Evolutionary conservation across 2,329 filamentous ascomycete species (phyloP).

Genomic region (Fusarium newnesense): DNA sequence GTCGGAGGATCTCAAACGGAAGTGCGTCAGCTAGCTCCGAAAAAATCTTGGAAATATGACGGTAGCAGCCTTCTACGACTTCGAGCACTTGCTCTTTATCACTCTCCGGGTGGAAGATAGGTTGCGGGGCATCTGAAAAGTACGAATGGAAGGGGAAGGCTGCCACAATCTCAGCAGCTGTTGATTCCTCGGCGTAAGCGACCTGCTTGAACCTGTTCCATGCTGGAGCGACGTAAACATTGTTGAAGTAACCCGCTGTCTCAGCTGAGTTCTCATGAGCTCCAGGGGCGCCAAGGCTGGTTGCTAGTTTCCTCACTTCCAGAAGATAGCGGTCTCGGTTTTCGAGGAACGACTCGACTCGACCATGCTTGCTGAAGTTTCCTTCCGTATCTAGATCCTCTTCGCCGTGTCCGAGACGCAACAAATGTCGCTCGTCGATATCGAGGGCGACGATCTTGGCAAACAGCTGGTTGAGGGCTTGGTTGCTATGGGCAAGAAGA

Average conservation of each 20-base stretch:
- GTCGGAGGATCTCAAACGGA: slow-evolving; percentile 92
- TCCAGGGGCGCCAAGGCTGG: slow-evolving; percentile 85
- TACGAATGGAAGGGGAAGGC: slow-evolving; percentile 90
- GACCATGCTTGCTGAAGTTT: slow-evolving; percentile 92
- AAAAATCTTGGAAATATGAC: slow-evolving; percentile 90
- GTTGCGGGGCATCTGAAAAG: slow-evolving; percentile 88
- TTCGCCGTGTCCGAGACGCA: slow-evolving; percentile 93
- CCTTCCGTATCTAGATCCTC: slow-evolving; percentile 88
- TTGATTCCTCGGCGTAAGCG: slow-evolving; percentile 65
- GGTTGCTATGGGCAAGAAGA: slow-evolving; percentile 95
- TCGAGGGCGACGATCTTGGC: slow-evolving; percentile 97
- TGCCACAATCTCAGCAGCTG: slow-evolving; percentile 70
- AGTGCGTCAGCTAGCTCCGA: slow-evolving; percentile 91
- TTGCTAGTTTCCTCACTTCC: slow-evolving; percentile 87
- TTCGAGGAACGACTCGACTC: slow-evolving; percentile 94
- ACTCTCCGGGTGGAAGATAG: slow-evolving; percentile 77
- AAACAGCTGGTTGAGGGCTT: slow-evolving; percentile 96
- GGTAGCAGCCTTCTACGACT: slow-evolving; percentile 84
- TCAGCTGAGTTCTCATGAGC: slow-evolving; percentile 97
- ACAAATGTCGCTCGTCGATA: slow-evolving; percentile 92
- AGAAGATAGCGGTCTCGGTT: slow-evolving; percentile 81
- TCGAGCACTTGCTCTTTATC: slow-evolving; percentile 77
- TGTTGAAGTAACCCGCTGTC: slow-evolving; percentile 96
- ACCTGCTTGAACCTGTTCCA: slow-evolving; percentile 83
- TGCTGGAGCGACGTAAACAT: slow-evolving; percentile 86